Evolutionary conservation across 2,329 filamentous ascomycete genomes (phyloP), one percentile per base, ranked within the genome.

Genomic region (Dactylella cylindrospora): DNA sequence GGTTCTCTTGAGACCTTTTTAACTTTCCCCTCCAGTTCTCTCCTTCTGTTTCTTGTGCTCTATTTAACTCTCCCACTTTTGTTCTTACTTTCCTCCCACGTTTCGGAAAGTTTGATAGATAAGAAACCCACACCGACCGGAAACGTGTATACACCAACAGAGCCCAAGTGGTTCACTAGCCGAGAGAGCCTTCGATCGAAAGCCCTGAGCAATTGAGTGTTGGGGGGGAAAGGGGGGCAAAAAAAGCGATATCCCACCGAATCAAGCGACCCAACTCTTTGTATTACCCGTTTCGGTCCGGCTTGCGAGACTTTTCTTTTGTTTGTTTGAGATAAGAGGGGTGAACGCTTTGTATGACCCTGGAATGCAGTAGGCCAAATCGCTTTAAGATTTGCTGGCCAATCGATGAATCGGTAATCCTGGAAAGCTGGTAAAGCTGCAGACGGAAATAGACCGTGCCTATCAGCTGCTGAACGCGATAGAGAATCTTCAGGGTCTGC

Each of bases 51-150:
- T 62, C 49, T 62, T 49, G 41, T 44, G 40, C 57, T 62, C 57
- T 54, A 62, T 62, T 62, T 54, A 54, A 44, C 57, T 33, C 36
- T 57, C 41, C 23, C 25, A 43, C 20, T 38, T 51, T 32, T 32
- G 22, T 10, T 41, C 23, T 32, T 31, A 3, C 20, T 23, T 49
- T 20, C 39, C 53, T 62, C 57, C 57, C 57, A 62, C 57, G 57
- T 50, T 62, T 53, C 57, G 57, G 57, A 54, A 62, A 32, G 57
- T 54, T 60, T 54, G 43, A 62, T 29, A 61, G 55, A 62, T 62
- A 62, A 62, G 57, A 51, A 31, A 33, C 15, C 9, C 3, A 28
- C 38, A 41, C 46, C 35, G 23, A 33, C n/a, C 8, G 13, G 15
- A 29, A 8, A 23, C 7, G 12, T 31, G 13, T 13, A 46, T 17